Percentiles rank a stretch among this genome's conserved stretches.
Conservation (phyloP, 192 early-diverging fungal genomes). For the Coemansia sp. region DNA sequence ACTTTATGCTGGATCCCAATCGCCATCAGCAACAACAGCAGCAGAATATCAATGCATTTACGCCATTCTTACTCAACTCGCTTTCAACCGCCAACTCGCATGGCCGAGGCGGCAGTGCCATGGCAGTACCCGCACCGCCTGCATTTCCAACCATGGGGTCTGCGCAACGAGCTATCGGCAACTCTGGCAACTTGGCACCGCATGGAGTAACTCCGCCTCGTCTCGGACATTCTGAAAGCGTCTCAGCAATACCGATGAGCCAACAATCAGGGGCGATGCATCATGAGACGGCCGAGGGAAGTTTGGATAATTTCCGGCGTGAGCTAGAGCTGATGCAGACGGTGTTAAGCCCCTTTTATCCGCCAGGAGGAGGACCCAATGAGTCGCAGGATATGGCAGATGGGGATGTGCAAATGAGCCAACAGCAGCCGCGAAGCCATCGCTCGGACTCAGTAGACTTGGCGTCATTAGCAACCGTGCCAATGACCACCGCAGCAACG, state of each 20-base stretch:
- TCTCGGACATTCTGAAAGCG: neutral
- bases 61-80: slow-evolving; percentile 12
- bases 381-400: neutral
- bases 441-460: slow-evolving; percentile 42
- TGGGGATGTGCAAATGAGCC: slow-evolving; percentile 29
- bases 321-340: slow-evolving; percentile 45
- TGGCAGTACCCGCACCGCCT: too few species aligned
- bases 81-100: neutral
- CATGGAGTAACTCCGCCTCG: slow-evolving; percentile 4
- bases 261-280: neutral
- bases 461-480: slow-evolving; percentile 41
- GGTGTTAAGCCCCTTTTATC: slow-evolving; percentile 34
- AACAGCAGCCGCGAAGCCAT: slow-evolving; percentile 18
- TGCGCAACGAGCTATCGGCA: neutral
- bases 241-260: neutral
- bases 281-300: neutral
- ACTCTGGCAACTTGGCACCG: slow-evolving; percentile 1
- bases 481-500: neutral
- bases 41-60: slow-evolving; percentile 1
- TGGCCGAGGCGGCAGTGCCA: too few species aligned
- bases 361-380: slow-evolving; percentile 6
- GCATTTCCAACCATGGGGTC: too few species aligned
- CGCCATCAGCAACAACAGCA: slow-evolving; percentile 11
- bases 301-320: slow-evolving; percentile 16
- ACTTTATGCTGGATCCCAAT: slow-evolving; percentile 30